Base-by-base conservation (phyloP, 257 asterid genomes). In the Solanum verrucosum region DNA sequence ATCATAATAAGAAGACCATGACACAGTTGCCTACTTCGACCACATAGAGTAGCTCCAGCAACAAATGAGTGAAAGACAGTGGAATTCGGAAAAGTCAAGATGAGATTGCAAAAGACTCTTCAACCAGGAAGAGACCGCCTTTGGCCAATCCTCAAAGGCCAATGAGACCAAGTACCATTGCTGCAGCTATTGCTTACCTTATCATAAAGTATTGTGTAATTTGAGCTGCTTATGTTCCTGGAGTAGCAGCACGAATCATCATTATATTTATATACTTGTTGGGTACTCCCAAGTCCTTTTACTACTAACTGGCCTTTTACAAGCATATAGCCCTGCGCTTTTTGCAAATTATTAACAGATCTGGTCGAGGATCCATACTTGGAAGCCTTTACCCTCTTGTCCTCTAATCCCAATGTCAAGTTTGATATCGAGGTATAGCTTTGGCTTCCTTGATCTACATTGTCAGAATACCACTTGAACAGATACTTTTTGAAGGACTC, bases 271-370 rank as follows among this genome's bases (percentile, higher is more conserved):
- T 93, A 92, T 46, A 70, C 90, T 88, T 94, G 98, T 70, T 91
- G 95, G 23, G 94, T 93, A 90, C 93, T 93, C 59, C 95, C 98
- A 59, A 92, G 6, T 83, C 98, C 98, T 73, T 90, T 89, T 6
- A 91, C 90, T 63, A 90, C 95, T 37, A 88, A 90, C 82, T 87
- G 93, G 6, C 93, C 95, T 6, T 93, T 94, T 56, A 94, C 93
- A 16, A 93, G 79, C 91, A 93, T 91, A 73, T 68, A 25, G 0
- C 95, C 96, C 46, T 92, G 88, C 0, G 90, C 96, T 31, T 83
- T 91, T 78, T 94, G 98, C 89, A 89, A 37, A 60, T 93, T 93
- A 72, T 84, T 89, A 25, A 94, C 84, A 86, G 83, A 67, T 29
- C 90, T 89, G 9, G 65, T 38, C 1, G 75, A 90, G 10, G 83